phyloP scores from a whole-genome alignment of 441 rosid species.

The Pelargonium australe region DNA sequence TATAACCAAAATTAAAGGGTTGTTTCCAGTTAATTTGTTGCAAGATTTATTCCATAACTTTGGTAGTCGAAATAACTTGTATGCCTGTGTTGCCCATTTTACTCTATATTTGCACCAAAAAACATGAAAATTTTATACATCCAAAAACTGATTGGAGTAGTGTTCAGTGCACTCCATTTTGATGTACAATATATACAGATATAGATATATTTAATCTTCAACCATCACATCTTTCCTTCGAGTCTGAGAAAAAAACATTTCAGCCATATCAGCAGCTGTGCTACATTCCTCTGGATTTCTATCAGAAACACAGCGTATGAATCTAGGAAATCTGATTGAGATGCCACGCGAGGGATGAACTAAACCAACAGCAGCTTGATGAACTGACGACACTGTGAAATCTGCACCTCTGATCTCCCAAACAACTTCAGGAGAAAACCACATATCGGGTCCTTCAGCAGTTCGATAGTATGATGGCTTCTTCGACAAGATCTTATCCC shows the following conservation, averaged over 20 bases:
- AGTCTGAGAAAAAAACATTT: slow-evolving; percentile 65
- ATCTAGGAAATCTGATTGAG: slow-evolving; percentile 79
- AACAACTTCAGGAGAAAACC: slow-evolving; percentile 67
- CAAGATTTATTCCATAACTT: too few species aligned
- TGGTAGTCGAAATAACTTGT: too few species aligned
- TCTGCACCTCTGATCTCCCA: slow-evolving; percentile 90
- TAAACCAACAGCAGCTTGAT: slow-evolving; percentile 63
- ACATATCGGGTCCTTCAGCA: slow-evolving; percentile 64
- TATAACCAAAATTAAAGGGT: too few species aligned
- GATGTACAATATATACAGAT: too few species aligned
- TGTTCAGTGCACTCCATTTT: too few species aligned
- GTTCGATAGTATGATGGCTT: slow-evolving; percentile 73
- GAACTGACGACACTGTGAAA: slow-evolving; percentile 72
- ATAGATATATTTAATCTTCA: slow-evolving; percentile 28
- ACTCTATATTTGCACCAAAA: too few species aligned
- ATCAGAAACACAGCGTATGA: slow-evolving; percentile 34
- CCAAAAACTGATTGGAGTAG: not conserved
- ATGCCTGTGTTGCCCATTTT: too few species aligned
- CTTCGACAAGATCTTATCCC: slow-evolving; percentile 52
- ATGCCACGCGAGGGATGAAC: slow-evolving; percentile 82
- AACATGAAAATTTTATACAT: too few species aligned
- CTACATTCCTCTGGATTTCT: slow-evolving; percentile 72
- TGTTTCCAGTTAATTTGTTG: too few species aligned
- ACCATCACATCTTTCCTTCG: slow-evolving; percentile 52
- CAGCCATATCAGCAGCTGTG: slow-evolving; percentile 58